Evolutionary conservation across 2,329 filamentous ascomycete species (phyloP).

Genomic region (Zasmidium cellare): DNA sequence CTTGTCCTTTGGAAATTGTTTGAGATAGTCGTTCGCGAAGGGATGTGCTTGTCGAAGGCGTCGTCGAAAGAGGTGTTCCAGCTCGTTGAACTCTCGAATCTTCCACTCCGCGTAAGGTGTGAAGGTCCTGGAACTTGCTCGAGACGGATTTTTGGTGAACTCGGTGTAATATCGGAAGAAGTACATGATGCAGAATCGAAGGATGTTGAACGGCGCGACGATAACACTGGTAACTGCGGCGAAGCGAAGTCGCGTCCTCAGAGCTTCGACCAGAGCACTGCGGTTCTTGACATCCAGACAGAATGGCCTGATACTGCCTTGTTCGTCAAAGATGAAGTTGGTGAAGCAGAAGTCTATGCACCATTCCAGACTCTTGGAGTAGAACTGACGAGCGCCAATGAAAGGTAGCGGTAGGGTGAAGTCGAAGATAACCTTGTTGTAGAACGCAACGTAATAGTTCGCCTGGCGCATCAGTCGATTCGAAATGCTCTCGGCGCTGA

Average conservation of each 20-base stretch:
- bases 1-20: slow-evolving; percentile 95
- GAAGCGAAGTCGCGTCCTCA: slow-evolving; percentile 77
- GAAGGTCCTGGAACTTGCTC: slow-evolving; percentile 84
- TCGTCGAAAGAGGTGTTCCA: slow-evolving; percentile 87
- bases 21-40: slow-evolving; percentile 86
- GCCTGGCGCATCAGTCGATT: slow-evolving; percentile 95
- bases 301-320: slow-evolving; percentile 80
- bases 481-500: slow-evolving; percentile 95
- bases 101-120: slow-evolving; percentile 96
- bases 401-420: slow-evolving; percentile 85
- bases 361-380: slow-evolving; percentile 90
- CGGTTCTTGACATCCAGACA: slow-evolving; percentile 84
- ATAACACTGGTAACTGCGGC: slow-evolving; percentile 84
- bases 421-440: slow-evolving; percentile 95
- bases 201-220: slow-evolving; percentile 82
- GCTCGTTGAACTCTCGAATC: slow-evolving; percentile 96
- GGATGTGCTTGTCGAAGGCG: slow-evolving; percentile 93
- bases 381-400: slow-evolving; percentile 73
- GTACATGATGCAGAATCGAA: slow-evolving; percentile 83
- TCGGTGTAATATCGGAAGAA: slow-evolving; percentile 97
- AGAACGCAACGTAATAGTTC: slow-evolving; percentile 93
- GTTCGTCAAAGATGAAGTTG: slow-evolving; percentile 89
- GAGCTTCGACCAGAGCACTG: slow-evolving; percentile 71
- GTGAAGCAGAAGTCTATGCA: slow-evolving; percentile 86
- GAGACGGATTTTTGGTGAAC: slow-evolving; percentile 89